Evolutionary conservation across 192 early-diverging fungal species (phyloP), one percentile per base, ranked within the genome.

Genomic region (Pilaira anomala): DNA sequence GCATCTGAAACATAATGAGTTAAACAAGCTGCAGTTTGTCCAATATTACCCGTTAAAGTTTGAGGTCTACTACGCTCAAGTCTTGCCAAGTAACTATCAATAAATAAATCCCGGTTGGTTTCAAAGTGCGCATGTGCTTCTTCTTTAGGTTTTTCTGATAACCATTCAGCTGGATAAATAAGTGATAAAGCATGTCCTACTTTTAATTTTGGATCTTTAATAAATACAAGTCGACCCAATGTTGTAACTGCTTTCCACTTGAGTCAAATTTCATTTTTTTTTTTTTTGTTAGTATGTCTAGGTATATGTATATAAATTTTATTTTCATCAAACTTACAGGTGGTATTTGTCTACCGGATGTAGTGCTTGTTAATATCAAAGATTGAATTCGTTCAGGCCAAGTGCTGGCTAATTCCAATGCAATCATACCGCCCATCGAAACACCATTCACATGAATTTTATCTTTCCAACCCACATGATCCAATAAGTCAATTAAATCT

Each of bases 381-480:
- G 86, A 84, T 1, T 68, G 66, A 53, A 95, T 75, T 21, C 78
- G 71, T n/a, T 78, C 54, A 1, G 89, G 85, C 9, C 80, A 76
- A 26, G 83, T 69, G 25, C 79, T 33, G 12, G 76, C 81, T 56
- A 94, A 65, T 60, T 94, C 89, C 60, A 89, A 83, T 0, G 88
- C 74, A 52, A 96, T 88, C 93, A 93, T 96, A 22, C 67, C 67
- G 19, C 93, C 91, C 83, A 95, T 79, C 0, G 90, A 92, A 4
- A 93, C 77, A 6, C 93, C 93, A 40, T 87, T 86, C n/a, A 93
- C 19, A 66, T 92, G 87, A 19, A 93, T 76, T 36, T 85, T 63
- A 7, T 71, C 51, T 1, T 51, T 80, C 93, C 93, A 96, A 0
- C 81, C 89, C 13, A 94, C 63, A n/a, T 82, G 80, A 51, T 83